Conservation (phyloP, 2,329 filamentous ascomycete genomes). For the Fusarium bulbicola region DNA sequence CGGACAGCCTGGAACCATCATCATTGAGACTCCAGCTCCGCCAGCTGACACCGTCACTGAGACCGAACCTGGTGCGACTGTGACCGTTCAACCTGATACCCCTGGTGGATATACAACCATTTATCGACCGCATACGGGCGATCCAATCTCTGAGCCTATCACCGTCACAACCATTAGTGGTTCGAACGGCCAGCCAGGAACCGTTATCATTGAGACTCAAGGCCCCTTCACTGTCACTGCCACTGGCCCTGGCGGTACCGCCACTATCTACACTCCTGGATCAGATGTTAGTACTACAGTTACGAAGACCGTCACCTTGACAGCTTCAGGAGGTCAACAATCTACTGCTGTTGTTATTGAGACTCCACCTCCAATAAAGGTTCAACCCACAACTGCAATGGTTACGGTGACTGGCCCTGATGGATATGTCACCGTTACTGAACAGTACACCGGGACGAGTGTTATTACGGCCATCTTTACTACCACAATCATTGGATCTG, state of each 20-base stretch:
- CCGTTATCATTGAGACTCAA: constrained; percentile 29
- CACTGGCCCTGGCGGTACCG: constrained; percentile 6
- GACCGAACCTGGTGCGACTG: not conserved
- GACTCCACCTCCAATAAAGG: constrained; percentile 17
- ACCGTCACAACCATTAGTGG: constrained; percentile 24
- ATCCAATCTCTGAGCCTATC: constrained; percentile 18
- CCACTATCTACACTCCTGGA: constrained; percentile 26
- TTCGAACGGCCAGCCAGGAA: constrained; percentile 27
- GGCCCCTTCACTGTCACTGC: constrained; percentile 18
- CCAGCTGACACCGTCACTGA: constrained; percentile 8
- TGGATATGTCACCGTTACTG: constrained; percentile 10
- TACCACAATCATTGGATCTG: constrained; percentile 14
- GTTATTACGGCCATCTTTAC: constrained; percentile 25
- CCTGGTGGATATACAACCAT: constrained; percentile 15
- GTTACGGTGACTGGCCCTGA: constrained; percentile 4
- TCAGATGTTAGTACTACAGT: constrained; percentile 8
- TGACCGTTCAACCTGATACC: constrained; percentile 15
- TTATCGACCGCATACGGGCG: constrained; percentile 23
- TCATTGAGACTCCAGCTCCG: constrained; percentile 23
- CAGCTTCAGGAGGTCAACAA: constrained; percentile 1
- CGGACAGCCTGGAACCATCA: constrained; percentile 28
- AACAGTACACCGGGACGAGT: constrained; percentile 9
- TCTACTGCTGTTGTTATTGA: constrained; percentile 16
- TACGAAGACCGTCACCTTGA: constrained; percentile 17
- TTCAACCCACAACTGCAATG: constrained; percentile 7